Evolutionary conservation across 768 basidiomycete species (phyloP).

Genomic region (Rossbeevera mucosa): DNA sequence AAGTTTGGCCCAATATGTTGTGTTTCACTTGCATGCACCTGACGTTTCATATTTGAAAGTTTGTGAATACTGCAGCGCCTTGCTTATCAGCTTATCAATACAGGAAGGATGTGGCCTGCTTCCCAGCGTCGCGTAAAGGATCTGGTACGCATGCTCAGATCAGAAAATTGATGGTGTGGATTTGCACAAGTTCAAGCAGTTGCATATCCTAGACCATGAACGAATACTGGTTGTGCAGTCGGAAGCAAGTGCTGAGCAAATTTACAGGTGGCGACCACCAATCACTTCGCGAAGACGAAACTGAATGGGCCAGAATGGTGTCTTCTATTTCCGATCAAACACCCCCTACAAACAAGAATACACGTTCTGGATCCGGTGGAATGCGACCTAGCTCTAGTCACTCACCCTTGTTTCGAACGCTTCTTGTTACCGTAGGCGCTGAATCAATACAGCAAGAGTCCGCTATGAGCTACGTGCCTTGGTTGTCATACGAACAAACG

Average conservation of each 20-base stretch:
- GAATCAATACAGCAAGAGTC: neutral
- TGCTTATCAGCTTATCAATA: neutral
- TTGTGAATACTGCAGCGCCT: neutral
- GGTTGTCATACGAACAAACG: neutral
- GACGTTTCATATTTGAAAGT: neutral
- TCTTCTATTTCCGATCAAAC: neutral
- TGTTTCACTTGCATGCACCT: neutral
- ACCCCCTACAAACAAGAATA: neutral
- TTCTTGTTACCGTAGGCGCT: neutral
- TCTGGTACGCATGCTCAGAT: neutral
- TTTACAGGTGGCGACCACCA: neutral
- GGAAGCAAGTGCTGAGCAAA: conserved; percentile 1
- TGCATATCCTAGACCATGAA: neutral
- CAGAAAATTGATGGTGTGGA: neutral
- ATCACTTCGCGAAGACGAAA: neutral
- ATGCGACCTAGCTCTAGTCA: neutral
- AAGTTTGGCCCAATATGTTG: neutral
- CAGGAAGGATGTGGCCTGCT: neutral
- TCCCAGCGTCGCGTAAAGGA: neutral
- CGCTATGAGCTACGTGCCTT: too few relatives aligned
- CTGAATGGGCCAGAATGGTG: neutral
- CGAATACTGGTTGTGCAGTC: neutral
- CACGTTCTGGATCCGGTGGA: too few relatives aligned
- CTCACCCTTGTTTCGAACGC: too few relatives aligned
- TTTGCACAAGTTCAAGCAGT: neutral